Evolutionary conservation across 176 grass and related monocot genomes (phyloP).

Genomic region (Oryza brachyantha): DNA sequence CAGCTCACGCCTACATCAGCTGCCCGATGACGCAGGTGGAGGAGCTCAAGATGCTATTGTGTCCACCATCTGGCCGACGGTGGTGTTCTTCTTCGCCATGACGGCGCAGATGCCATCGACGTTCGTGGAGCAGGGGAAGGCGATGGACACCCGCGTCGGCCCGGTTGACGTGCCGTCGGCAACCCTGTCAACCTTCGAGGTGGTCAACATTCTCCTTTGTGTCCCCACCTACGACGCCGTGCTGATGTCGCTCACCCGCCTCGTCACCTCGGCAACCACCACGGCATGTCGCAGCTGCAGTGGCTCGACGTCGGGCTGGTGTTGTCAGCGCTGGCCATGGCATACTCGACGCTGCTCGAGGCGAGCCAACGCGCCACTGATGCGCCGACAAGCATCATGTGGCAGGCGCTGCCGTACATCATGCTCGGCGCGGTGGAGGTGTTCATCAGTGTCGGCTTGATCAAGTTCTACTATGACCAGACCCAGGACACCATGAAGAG

Average conservation of each 20-base stretch:
- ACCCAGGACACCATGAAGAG: background rate
- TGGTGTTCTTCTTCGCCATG: conserved; percentile 29
- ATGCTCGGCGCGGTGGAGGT: background rate
- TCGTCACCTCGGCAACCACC: background rate
- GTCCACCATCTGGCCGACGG: conserved; percentile 26
- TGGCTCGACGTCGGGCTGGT: background rate
- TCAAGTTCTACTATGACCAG: background rate
- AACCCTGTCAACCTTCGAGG: background rate
- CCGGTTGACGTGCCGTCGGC: background rate
- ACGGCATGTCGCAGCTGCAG: background rate
- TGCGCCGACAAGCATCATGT: background rate
- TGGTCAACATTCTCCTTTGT: background rate
- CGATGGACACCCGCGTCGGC: background rate
- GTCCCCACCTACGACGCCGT: background rate
- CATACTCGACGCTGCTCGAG: background rate
- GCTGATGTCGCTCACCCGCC: background rate
- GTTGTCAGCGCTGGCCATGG: background rate
- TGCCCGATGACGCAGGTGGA: conserved; percentile 74
- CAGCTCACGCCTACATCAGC: background rate
- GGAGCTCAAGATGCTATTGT: conserved; percentile 64
- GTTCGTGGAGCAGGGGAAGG: background rate
- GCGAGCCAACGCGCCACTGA: background rate
- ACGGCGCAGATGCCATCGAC: conserved; percentile 34
- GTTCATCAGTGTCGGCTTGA: background rate
- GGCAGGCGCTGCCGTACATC: background rate